These are phyloP conservation scores for Tetradesmus obliquus DNA, from an alignment of 139 green algal genomes.

Conservation along the genomic window DNA sequence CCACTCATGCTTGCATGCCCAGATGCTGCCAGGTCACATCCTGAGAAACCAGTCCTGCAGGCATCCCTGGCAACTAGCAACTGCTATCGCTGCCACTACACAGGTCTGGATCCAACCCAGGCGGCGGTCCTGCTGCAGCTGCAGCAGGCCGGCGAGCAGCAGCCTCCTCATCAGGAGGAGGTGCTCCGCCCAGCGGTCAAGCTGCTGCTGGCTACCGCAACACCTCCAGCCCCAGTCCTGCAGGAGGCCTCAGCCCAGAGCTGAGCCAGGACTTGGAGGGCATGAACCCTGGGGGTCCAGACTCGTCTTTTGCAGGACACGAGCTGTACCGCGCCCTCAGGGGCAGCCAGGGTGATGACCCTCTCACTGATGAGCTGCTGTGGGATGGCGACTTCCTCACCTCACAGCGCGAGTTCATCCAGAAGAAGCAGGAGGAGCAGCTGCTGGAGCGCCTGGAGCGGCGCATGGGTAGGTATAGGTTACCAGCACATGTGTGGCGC, in stretches of 20 bases:
- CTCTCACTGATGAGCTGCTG: constrained; percentile 24
- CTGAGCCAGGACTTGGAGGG: constrained; percentile 20
- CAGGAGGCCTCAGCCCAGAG: not conserved
- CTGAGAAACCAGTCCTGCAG: not conserved
- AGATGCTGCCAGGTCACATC: not conserved
- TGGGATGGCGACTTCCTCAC: constrained; percentile 45
- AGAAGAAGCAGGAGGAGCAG: constrained; percentile 52
- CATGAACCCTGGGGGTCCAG: not conserved
- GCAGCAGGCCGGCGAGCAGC: not conserved
- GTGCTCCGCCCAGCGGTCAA: not conserved
- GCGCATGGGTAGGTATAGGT: constrained; percentile 42
- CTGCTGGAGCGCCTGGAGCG: constrained; percentile 58
- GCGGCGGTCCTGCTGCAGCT: not conserved
- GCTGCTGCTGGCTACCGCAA: not conserved
- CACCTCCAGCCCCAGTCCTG: not conserved
- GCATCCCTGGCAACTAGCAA: not conserved
- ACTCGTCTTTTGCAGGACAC: constrained; percentile 23
- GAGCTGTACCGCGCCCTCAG: constrained; percentile 44
- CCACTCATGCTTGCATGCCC: not conserved
- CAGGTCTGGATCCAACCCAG: not conserved
- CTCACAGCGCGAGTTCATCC: constrained; percentile 49
- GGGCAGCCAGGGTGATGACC: constrained; percentile 31
- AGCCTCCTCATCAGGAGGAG: not conserved
- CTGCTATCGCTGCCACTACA: not conserved
- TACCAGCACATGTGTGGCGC: not conserved